phyloP scores from a whole-genome alignment of 2,329 filamentous ascomycete species.

The Madurella mycetomatis region DNA sequence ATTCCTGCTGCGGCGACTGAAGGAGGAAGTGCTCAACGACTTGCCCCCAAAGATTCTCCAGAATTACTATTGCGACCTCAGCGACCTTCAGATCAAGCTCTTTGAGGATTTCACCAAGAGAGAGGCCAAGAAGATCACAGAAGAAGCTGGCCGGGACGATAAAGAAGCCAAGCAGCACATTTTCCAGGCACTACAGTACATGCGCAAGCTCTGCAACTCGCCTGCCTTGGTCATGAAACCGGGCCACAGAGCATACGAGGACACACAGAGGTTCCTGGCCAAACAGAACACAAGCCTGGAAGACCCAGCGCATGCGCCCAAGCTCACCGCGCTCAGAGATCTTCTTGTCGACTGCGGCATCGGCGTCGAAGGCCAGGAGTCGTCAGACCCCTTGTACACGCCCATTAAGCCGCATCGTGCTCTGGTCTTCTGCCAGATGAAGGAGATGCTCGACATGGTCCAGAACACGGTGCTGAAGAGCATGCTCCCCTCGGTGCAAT shows the following conservation, averaged over 20 bases:
- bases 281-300: slow-evolving; percentile 77
- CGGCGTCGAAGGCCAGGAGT: slow-evolving; percentile 64
- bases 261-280: slow-evolving; percentile 75
- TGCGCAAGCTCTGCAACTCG: slow-evolving; percentile 98
- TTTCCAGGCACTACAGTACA: slow-evolving; percentile 98
- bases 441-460: slow-evolving; percentile 99
- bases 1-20: slow-evolving; percentile 90
- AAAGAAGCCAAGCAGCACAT: slow-evolving; percentile 97
- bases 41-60: slow-evolving; percentile 96
- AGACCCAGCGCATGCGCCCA: slow-evolving; percentile 84
- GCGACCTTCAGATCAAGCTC: slow-evolving; percentile 87
- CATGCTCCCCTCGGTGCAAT: slow-evolving; percentile 88
- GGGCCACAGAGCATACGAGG: slow-evolving; percentile 82
- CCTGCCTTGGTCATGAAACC: slow-evolving; percentile 95
- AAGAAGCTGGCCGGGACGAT: slow-evolving; percentile 78
- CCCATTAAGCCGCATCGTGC: slow-evolving; percentile 95
- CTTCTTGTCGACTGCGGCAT: slow-evolving; percentile 98
- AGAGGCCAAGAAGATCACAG: slow-evolving; percentile 80
- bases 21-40: slow-evolving; percentile 95
- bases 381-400: slow-evolving; percentile 59
- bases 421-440: slow-evolving; percentile 98
- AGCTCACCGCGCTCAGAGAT: slow-evolving; percentile 84
- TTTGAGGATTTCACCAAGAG: slow-evolving; percentile 97
- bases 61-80: slow-evolving; percentile 98
- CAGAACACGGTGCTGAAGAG: slow-evolving; percentile 88